Evolutionary conservation across 176 grass and related monocot species (phyloP).

Genomic region (Ensete glaucum): DNA sequence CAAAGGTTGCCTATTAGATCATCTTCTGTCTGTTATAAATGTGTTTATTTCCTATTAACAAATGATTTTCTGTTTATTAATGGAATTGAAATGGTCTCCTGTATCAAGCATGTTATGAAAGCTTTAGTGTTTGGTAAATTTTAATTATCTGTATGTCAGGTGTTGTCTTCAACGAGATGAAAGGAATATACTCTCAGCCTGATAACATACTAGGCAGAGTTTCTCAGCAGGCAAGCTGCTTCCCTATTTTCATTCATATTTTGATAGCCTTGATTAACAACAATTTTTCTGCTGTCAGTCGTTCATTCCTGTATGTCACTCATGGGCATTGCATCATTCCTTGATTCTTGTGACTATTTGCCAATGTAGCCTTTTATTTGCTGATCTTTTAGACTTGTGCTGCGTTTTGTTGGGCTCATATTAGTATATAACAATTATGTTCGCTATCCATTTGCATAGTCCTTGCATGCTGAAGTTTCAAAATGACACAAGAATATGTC

Average conservation of each 20-base stretch:
- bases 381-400: too few species aligned
- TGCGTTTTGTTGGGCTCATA: too few species aligned
- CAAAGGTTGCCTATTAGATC: slow-evolving; percentile 52
- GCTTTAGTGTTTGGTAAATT: neutral
- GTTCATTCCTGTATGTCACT: neutral
- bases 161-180: slow-evolving; percentile 99
- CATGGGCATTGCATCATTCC: neutral
- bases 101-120: neutral
- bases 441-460: too few species aligned
- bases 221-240: slow-evolving; percentile 57
- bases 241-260: slow-evolving; percentile 16
- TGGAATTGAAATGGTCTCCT: neutral
- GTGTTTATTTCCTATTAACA: slow-evolving; percentile 2
- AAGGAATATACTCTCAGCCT: slow-evolving; percentile 97
- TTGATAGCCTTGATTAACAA: neutral
- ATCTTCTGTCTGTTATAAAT: slow-evolving; percentile 4
- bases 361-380: too few species aligned
- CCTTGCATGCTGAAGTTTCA: too few species aligned
- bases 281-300: neutral
- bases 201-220: slow-evolving; percentile 87
- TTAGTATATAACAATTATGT: too few species aligned
- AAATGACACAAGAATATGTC: too few species aligned
- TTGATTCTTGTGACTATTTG: too few species aligned
- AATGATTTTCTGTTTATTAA: neutral
- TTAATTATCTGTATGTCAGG: slow-evolving; percentile 32